phyloP scores from a whole-genome alignment of 768 basidiomycete species.

The Phallus indusiatus region DNA sequence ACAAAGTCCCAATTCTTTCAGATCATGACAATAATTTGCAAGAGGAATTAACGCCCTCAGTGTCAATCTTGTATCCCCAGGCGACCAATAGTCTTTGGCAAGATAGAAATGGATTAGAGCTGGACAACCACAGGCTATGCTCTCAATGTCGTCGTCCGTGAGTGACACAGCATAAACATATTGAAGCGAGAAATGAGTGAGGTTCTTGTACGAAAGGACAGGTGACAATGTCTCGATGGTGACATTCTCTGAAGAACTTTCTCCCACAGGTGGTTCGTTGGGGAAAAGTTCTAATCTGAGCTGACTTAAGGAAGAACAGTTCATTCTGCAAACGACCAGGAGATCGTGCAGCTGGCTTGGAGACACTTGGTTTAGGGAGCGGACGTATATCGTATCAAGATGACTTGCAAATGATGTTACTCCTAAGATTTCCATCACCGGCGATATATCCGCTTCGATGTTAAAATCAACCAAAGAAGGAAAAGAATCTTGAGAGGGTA shows the following conservation, averaged over 20 bases:
- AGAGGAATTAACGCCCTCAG: conserved; percentile 31
- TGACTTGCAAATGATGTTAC: conserved; percentile 35
- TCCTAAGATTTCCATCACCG: conserved; percentile 37
- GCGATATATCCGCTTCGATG: conserved; percentile 32
- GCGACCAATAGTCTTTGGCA: conserved; percentile 13
- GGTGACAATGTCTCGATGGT: conserved; percentile 28
- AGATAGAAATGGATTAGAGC: conserved; percentile 17
- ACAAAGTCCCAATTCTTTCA: conserved; percentile 29
- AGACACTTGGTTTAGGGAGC: conserved; percentile 34
- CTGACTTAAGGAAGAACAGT: conserved; percentile 37
- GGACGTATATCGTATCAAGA: conserved; percentile 41
- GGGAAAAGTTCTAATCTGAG: conserved; percentile 31
- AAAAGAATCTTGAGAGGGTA: conserved; percentile 38
- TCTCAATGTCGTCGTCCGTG: conserved; percentile 18
- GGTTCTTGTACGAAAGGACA: conserved; percentile 21
- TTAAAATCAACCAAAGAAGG: conserved; percentile 44
- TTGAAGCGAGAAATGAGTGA: conserved; percentile 24
- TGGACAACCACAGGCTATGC: conserved; percentile 20
- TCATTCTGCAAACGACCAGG: conserved; percentile 34
- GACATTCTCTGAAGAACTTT: conserved; percentile 20
- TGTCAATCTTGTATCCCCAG: background rate
- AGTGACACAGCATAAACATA: conserved; percentile 17
- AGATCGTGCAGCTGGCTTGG: conserved; percentile 33
- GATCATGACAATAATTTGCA: conserved; percentile 28
- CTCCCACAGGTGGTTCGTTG: conserved; percentile 8